Base-by-base conservation (phyloP, 2,329 filamentous ascomycete genomes). In the Hymenoscyphus salicellus region DNA sequence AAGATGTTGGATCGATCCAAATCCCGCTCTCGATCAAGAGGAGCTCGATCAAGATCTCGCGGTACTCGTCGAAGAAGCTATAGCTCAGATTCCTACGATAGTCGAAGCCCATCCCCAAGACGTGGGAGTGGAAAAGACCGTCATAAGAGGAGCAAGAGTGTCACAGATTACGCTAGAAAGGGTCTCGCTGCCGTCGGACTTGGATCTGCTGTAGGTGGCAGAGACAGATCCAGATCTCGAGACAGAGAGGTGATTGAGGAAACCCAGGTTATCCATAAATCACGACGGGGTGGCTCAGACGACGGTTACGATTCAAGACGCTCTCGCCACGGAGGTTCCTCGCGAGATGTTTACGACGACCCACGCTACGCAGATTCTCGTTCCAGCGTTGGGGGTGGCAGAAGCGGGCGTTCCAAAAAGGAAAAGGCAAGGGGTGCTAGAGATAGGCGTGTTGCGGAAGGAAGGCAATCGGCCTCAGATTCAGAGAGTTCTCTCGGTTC, bases 131-230 rank as follows among this genome's bases (percentile, higher is more conserved):
- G 82, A 60, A 84, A 84, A 76, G 79, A 83, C 36, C 82, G 62
- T 66, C 80, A 82, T 58, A 84, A 84, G 77, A 83, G 86, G 68
- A 89, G 86, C 78, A 85, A 86, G 66, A 89, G 86, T 73, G 82
- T 89, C n/a, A 85, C 87, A 8, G 86, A 88, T 73, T 80, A 80
- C 61, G 84, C 86, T 23, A 84, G 86, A 63, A 85, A 85, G 66
- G 81, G 85, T 62, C 78, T 89, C 43, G 85, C 86, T 69, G 87
- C 84, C 73, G 78, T 89, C 16, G 86, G 86, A 58, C 77, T 89
- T 38, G 85, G 85, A 60, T 83, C 78, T 62, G 82, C 77, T 10
- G 78, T 81, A 4, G 79, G 63, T 28, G 70, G 68, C 33, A 52
- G 62, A 20, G 63, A 66, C 63, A 66, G 68, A 26, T 64, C 61